Evolutionary conservation across 352 stramenopile species (phyloP).

Genomic region (Phytopythium litorale): DNA sequence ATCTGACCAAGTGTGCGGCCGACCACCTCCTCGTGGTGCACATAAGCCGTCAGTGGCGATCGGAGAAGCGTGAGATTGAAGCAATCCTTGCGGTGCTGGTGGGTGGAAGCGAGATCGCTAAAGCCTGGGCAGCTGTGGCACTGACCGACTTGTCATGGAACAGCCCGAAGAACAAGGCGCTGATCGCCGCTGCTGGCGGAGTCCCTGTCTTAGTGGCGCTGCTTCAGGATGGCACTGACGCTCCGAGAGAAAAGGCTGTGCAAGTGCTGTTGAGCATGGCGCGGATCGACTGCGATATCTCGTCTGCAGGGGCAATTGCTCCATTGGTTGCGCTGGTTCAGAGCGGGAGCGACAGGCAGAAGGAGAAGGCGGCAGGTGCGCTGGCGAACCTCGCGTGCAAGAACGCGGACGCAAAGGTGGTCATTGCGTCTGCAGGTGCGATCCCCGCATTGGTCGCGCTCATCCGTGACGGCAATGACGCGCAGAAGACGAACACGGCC

Average conservation of each 20-base stretch:
- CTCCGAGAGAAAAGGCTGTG: background rate
- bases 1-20: background rate
- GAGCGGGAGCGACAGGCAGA: background rate
- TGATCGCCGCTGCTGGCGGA: background rate
- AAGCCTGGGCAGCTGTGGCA: background rate
- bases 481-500: background rate
- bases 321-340: background rate
- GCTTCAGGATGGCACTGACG: background rate
- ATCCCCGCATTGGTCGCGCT: background rate
- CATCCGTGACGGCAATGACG: background rate
- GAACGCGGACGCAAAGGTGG: background rate
- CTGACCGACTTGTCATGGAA: background rate
- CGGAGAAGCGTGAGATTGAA: background rate
- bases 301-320: background rate
- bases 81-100: background rate
- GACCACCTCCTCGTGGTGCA: background rate
- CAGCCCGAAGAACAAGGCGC: background rate
- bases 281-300: background rate
- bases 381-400: background rate
- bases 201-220: background rate
- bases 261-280: background rate
- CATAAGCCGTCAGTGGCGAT: background rate
- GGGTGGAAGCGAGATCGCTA: background rate
- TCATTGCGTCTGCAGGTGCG: background rate
- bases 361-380: slow-evolving; percentile 1